phyloP scores from a whole-genome alignment of 306 rosid species.

The Citrullus colocynthis region DNA sequence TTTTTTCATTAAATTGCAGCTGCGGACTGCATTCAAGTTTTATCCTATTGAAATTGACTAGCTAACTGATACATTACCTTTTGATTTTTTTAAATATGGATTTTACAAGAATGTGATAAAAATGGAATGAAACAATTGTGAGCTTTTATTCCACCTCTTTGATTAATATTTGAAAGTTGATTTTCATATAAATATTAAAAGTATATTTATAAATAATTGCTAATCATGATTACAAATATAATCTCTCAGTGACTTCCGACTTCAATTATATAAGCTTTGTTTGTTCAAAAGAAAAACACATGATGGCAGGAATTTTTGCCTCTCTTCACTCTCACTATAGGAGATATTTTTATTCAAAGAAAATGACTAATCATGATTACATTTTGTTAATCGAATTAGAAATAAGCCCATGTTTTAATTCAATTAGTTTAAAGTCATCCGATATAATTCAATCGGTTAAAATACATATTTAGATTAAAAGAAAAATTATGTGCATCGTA shows the following conservation, averaged over 20 bases:
- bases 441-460: too few species aligned
- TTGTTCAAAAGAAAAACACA: not conserved
- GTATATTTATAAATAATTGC: not conserved
- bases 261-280: constrained; percentile 1
- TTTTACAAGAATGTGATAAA: not conserved
- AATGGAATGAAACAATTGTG: not conserved
- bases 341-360: not conserved
- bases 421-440: too few species aligned
- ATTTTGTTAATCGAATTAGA: not conserved
- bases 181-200: not conserved
- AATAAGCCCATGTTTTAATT: not conserved
- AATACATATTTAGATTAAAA: too few species aligned
- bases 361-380: not conserved
- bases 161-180: not conserved
- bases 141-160: not conserved
- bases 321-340: not conserved
- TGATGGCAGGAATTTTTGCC: not conserved
- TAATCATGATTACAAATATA: not conserved
- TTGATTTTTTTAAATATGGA: too few species aligned
- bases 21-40: too few species aligned
- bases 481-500: too few species aligned
- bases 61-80: not conserved
- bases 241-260: not conserved
- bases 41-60: not conserved
- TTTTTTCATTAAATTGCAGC: too few species aligned